Conservation (phyloP, 2,329 filamentous ascomycete species). For the Cladosporium sp. region DNA sequence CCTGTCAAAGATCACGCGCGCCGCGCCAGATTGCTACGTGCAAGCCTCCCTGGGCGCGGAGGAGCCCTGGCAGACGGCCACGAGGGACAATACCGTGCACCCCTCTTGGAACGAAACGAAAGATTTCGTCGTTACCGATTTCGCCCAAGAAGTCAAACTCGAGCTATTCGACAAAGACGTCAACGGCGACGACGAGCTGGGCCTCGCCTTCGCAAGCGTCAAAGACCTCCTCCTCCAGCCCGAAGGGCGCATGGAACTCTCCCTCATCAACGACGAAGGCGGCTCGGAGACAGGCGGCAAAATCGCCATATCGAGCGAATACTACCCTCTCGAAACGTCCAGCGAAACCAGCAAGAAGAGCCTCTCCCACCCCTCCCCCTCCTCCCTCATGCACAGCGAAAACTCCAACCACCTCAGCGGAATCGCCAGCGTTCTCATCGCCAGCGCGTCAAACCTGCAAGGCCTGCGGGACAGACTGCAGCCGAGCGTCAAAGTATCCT, state of each 20-base stretch:
- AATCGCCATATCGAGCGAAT: conserved; percentile 37
- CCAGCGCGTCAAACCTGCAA: conserved; percentile 39
- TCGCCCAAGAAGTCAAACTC: conserved; percentile 40
- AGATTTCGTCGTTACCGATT: conserved; percentile 46
- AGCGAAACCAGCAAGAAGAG: conserved; percentile 28
- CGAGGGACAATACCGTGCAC: conserved; percentile 39
- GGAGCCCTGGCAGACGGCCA: conserved; percentile 41
- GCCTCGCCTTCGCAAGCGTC: conserved; percentile 38
- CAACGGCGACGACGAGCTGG: conserved; percentile 42
- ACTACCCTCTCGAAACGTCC: conserved; percentile 40
- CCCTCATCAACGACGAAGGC: conserved; percentile 37
- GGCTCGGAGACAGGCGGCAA: conserved; percentile 35
- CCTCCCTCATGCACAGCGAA: no score
- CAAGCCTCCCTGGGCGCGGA: conserved; percentile 43
- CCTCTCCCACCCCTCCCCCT: no score
- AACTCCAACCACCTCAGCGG: conserved; percentile 33
- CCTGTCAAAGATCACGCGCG: conserved; percentile 42
- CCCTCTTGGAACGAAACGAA: conserved; percentile 48
- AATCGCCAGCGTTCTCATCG: conserved; percentile 42
- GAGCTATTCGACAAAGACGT: conserved; percentile 45
- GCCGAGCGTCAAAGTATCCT: conserved; percentile 45
- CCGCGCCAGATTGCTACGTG: conserved; percentile 46
- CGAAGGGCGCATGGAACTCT: conserved; percentile 41
- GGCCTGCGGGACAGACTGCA: conserved; percentile 43
- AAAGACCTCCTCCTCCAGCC: conserved; percentile 37